phyloP scores from a whole-genome alignment of 345 rosid species.

The Anacardium occidentale region DNA sequence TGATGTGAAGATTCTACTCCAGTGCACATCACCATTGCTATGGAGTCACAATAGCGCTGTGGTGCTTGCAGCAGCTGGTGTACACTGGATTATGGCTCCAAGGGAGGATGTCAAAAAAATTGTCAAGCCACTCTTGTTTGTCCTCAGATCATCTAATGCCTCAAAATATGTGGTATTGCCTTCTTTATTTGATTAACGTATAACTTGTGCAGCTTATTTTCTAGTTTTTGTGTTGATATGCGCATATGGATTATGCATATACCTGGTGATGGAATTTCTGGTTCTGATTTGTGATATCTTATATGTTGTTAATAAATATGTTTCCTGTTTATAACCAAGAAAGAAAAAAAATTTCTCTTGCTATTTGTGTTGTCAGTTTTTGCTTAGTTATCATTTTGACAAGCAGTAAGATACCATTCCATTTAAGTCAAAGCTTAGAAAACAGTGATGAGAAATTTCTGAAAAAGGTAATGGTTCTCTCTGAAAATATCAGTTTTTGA shows the following conservation, averaged over 20 bases:
- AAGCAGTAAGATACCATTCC: neutral
- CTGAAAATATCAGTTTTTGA: constrained; percentile 4
- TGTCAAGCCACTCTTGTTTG: constrained; percentile 85
- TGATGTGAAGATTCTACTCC: constrained; percentile 75
- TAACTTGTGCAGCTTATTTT: neutral
- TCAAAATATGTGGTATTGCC: constrained; percentile 88
- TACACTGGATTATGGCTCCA: constrained; percentile 95
- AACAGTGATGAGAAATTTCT: neutral
- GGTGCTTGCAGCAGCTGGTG: constrained; percentile 86
- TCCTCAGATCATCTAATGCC: constrained; percentile 77
- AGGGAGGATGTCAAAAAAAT: constrained; percentile 67
- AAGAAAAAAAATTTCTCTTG: too few species aligned
- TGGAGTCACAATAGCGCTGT: constrained; percentile 96
- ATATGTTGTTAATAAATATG: neutral
- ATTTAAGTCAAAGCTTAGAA: neutral
- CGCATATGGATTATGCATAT: neutral
- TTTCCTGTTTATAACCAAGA: neutral
- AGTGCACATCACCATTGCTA: constrained; percentile 85
- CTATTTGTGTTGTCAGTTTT: neutral
- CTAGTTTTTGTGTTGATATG: neutral
- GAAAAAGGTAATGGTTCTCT: neutral
- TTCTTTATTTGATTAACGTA: neutral
- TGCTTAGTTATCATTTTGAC: constrained; percentile 2
- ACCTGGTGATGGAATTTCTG: neutral
- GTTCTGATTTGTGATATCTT: neutral